Evolutionary conservation across 148 eudicot species (phyloP).

Genomic region (Diospyros kaki): DNA sequence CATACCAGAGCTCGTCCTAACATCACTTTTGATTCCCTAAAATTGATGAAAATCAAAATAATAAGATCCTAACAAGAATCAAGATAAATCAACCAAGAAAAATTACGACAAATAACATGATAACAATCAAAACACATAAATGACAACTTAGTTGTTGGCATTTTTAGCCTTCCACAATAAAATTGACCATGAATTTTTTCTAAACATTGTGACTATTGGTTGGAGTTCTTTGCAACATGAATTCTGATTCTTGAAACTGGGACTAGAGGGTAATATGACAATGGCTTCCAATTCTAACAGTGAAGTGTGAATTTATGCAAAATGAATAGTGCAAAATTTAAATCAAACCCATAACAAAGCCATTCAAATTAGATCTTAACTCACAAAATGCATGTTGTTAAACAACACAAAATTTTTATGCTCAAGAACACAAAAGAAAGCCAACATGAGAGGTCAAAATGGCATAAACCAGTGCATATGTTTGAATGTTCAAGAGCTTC

Average conservation of each 20-base stretch:
- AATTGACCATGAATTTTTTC: background rate
- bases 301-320: no score
- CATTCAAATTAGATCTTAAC: background rate
- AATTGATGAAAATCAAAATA: constrained; percentile 9
- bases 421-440: background rate
- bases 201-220: background rate
- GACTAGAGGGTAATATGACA: background rate
- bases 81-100: no score
- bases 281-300: no score
- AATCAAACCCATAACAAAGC: background rate
- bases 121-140: no score
- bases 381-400: no score
- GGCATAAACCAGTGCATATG: background rate
- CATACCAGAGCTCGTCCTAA: constrained; percentile 98
- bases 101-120: no score
- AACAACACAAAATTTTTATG: no score
- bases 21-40: constrained; percentile 82
- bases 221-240: background rate
- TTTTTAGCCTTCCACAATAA: background rate
- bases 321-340: no score
- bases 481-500: background rate
- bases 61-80: background rate
- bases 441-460: background rate
- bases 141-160: no score
- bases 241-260: background rate